A percentile compares a stretch with the other conserved stretches of the same genome.
phyloP scores from a whole-genome alignment of 331 rosid species.

The Quercus phellos region DNA sequence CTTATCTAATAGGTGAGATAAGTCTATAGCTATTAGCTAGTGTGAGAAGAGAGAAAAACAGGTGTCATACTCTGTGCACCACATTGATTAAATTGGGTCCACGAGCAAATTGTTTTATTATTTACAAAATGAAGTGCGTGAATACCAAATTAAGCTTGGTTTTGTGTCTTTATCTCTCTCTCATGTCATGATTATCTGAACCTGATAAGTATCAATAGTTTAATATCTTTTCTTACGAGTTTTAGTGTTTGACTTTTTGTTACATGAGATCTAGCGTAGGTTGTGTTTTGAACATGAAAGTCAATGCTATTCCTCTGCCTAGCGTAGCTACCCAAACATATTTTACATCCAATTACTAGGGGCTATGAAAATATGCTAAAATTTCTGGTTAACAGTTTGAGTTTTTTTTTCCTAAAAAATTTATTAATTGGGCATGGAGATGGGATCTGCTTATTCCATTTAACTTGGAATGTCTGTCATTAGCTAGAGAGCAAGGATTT shows the following conservation, averaged over 20 bases:
- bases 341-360: no score
- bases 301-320: background rate
- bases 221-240: background rate
- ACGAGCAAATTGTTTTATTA: no score
- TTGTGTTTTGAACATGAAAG: background rate
- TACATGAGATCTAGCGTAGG: background rate
- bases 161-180: no score
- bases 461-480: background rate
- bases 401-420: background rate
- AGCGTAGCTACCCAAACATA: no score
- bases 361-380: background rate
- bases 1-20: background rate
- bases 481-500: background rate
- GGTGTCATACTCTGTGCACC: background rate
- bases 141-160: background rate
- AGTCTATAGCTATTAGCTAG: background rate
- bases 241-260: background rate
- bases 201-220: background rate
- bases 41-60: background rate
- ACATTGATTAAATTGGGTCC: no score
- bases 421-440: background rate
- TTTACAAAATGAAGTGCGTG: background rate
- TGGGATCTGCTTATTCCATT: background rate
- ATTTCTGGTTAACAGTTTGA: background rate
- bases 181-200: background rate